Base-by-base conservation (phyloP, 805 yeast genomes). In the Saturnispora kantuleensis region DNA sequence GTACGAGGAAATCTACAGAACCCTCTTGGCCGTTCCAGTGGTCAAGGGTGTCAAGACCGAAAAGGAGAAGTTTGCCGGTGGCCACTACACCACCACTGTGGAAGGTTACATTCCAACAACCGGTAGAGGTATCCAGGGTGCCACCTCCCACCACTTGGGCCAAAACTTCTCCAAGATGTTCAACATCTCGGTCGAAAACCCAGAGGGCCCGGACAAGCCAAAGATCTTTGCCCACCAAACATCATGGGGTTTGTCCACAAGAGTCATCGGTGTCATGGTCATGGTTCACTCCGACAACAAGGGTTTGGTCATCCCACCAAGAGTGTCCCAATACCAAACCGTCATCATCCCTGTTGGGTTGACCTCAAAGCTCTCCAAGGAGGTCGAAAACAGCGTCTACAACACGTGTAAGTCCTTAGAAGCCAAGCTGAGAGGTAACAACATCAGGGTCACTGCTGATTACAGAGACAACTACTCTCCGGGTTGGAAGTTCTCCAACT, bases 61-160 rank as follows among this genome's bases (percentile, higher is more conserved):
- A 63, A 89, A 90, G 70, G 99, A 93, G 73, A 89, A 87, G 71
- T 93, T 93, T 57, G 98, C 99, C 35, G 99, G 99, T 65, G 96
- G 96, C 64, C 79, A 77, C 55, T 93, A 79, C 73, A 90, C 97
- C 52, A 87, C 97, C 45, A 89, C 98, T 38, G 81, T 81, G 55
- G 99, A 93, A 70, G 97, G 97, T 54, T 93, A 84, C 64, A 87
- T 93, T 57, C 95, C 96, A 55, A 85, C 96, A 50, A 93, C 97
- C 46, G 99, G 99, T 57, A 85, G 99, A 74, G 99, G 97, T 75
- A 93, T 93, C 56, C 99, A 93, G 71, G 98, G 97, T 68, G 99
- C 90, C 49, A 93, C 99, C 32, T 88, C 97, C 33, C 99, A 93
- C 71, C 93, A 89, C 64, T 73, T 93, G 64, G 99, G 99, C 55